A percentile compares a stretch with the other conserved stretches of the same genome.
Evolutionary conservation across 106 monocot genomes (phyloP).

Genomic region (Acorus gramineus): DNA sequence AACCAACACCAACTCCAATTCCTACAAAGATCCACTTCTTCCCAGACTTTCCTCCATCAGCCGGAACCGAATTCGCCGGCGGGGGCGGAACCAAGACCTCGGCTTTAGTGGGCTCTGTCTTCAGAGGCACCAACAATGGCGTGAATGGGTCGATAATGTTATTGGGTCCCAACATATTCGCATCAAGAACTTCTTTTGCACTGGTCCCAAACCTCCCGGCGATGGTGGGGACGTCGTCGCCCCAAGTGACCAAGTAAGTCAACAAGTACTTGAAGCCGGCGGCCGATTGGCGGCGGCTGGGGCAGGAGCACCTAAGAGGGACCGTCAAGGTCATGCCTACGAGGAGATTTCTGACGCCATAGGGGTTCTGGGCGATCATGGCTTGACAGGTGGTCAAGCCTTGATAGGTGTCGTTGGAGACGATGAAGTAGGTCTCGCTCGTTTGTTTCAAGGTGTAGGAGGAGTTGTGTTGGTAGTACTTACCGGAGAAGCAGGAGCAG

Average conservation of each 20-base stretch:
- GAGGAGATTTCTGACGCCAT: slow-evolving; percentile 15
- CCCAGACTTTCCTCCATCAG: background rate
- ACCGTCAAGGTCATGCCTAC: slow-evolving; percentile 19
- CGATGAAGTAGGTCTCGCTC: slow-evolving; percentile 34
- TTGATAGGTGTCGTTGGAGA: slow-evolving; percentile 75
- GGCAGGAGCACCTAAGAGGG: slow-evolving; percentile 83
- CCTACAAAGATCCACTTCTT: slow-evolving; percentile 36
- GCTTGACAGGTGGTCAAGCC: slow-evolving; percentile 83
- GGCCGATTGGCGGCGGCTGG: slow-evolving; percentile 31
- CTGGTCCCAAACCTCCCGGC: slow-evolving; percentile 27
- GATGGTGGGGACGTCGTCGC: slow-evolving; percentile 35
- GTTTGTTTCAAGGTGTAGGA: slow-evolving; percentile 24
- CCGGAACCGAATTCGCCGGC: slow-evolving; percentile 10
- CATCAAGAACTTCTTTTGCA: slow-evolving; percentile 21
- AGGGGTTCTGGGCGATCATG: slow-evolving; percentile 66
- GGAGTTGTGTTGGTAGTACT: slow-evolving; percentile 64
- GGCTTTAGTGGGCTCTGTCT: slow-evolving; percentile 21
- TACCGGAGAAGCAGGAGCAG: slow-evolving; percentile 27
- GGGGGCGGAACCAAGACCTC: slow-evolving; percentile 3
- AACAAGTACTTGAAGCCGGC: slow-evolving; percentile 47
- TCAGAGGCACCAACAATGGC: slow-evolving; percentile 57
- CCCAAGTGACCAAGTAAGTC: slow-evolving; percentile 37
- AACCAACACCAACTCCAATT: slow-evolving; percentile 34
- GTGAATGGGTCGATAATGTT: slow-evolving; percentile 48
- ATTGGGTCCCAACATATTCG: slow-evolving; percentile 25